phyloP scores from a whole-genome alignment of 2,329 filamentous ascomycete genomes.

The Cryphonectria radicalis region DNA sequence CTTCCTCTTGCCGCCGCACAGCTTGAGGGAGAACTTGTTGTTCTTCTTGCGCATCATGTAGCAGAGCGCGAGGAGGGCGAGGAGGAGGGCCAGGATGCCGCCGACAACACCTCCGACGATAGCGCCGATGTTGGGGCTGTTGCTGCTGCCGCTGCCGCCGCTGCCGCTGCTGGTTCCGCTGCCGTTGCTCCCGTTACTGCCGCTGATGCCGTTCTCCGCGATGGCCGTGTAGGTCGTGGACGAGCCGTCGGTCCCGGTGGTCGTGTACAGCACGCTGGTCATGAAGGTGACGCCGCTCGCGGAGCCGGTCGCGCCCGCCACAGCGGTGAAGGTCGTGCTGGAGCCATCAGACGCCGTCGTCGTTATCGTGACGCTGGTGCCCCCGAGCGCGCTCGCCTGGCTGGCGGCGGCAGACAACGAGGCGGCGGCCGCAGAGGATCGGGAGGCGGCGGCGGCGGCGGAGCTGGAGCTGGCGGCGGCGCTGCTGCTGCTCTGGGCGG shows the following conservation, averaged over 20 bases:
- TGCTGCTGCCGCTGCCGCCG: slow-evolving; percentile 16
- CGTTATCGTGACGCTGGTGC: slow-evolving; percentile 28
- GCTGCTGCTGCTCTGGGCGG: slow-evolving; percentile 36
- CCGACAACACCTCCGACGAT: slow-evolving; percentile 40
- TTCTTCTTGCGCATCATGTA: slow-evolving; percentile 34
- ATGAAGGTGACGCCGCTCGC: slow-evolving; percentile 17
- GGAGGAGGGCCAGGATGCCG: slow-evolving; percentile 35
- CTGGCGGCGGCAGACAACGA: slow-evolving; percentile 16
- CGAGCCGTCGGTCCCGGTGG: slow-evolving; percentile 26
- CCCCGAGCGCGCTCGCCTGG: slow-evolving; percentile 16
- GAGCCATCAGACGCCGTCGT: slow-evolving; percentile 27
- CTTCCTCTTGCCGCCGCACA: slow-evolving; percentile 30
- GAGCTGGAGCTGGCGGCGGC: slow-evolving; percentile 23
- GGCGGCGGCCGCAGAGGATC: slow-evolving; percentile 16
- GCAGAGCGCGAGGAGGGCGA: slow-evolving; percentile 33
- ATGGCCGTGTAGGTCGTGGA: slow-evolving; percentile 25
- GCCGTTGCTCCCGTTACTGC: background rate
- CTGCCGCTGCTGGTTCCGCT: slow-evolving; percentile 3
- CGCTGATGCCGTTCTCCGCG: slow-evolving; percentile 6
- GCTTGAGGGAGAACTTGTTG: slow-evolving; percentile 28
- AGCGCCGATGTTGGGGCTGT: slow-evolving; percentile 34
- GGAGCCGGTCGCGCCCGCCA: slow-evolving; percentile 18
- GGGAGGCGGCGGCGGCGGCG: slow-evolving; percentile 17
- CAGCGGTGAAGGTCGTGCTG: slow-evolving; percentile 25
- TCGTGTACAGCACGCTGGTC: slow-evolving; percentile 27